phyloP scores from a whole-genome alignment of 768 basidiomycete genomes.

The Collybia mongolica region DNA sequence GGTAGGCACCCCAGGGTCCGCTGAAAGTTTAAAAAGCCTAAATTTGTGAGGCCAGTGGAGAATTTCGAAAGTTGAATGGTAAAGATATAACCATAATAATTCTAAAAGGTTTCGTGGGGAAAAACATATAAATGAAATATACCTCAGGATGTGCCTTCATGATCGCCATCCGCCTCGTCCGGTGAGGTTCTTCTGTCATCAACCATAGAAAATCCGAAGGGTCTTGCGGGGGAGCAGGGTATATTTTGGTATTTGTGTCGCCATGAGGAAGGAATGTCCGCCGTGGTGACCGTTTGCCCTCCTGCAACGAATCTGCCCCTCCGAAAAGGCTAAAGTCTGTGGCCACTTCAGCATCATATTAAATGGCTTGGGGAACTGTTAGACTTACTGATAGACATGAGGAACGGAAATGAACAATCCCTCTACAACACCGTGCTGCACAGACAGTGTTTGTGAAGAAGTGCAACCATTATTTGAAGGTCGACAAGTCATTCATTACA shows the following conservation, averaged over 20 bases:
- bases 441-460: background rate
- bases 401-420: background rate
- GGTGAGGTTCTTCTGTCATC: slow-evolving; percentile 97
- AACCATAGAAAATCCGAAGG: slow-evolving; percentile 92
- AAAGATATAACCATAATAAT: background rate
- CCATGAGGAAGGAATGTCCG: slow-evolving; percentile 48
- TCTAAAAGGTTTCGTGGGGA: background rate
- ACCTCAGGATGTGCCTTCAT: slow-evolving; percentile 95
- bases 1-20: no score
- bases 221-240: slow-evolving; percentile 63
- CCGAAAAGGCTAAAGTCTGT: slow-evolving; percentile 80
- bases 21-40: background rate
- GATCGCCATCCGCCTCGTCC: slow-evolving; percentile 82
- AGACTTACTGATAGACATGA: background rate
- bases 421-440: background rate
- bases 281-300: slow-evolving; percentile 51
- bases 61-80: background rate
- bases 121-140: background rate
- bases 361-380: background rate
- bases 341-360: background rate
- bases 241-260: slow-evolving; percentile 38
- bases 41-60: background rate
- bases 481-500: background rate
- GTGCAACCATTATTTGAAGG: no score
- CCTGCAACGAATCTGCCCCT: slow-evolving; percentile 74